Evolutionary conservation across 78 protist species (phyloP).

Genomic region (Paulinella micropora): DNA sequence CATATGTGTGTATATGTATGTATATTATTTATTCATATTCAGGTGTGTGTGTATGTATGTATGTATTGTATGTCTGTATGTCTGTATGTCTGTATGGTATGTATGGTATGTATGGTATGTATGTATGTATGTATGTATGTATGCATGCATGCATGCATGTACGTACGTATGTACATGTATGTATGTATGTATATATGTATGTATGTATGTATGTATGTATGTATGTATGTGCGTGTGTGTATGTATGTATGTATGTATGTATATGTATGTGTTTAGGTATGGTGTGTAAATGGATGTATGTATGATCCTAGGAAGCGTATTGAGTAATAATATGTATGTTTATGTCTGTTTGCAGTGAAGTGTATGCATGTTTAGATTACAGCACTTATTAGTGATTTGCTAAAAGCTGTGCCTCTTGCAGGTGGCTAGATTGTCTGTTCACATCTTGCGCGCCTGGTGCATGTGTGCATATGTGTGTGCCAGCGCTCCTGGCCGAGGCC

Average conservation of each 20-base stretch:
- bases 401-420: too few relatives aligned
- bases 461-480: background rate
- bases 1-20: background rate
- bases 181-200: background rate
- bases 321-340: too few relatives aligned
- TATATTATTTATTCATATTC: background rate
- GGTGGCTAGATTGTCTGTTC: too few relatives aligned
- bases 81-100: background rate
- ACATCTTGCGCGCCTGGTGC: too few relatives aligned
- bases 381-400: too few relatives aligned
- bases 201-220: background rate
- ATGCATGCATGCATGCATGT: background rate
- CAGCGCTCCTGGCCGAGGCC: background rate
- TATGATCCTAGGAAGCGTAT: too few relatives aligned
- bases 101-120: background rate
- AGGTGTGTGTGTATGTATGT: background rate
- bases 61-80: background rate
- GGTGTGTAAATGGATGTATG: too few relatives aligned
- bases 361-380: too few relatives aligned
- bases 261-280: background rate
- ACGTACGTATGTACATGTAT: background rate
- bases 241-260: background rate
- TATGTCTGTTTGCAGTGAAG: too few relatives aligned
- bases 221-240: background rate
- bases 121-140: background rate